phyloP scores from a whole-genome alignment of 2,329 filamentous ascomycete species.

The Colletotrichum sansevieriae region DNA sequence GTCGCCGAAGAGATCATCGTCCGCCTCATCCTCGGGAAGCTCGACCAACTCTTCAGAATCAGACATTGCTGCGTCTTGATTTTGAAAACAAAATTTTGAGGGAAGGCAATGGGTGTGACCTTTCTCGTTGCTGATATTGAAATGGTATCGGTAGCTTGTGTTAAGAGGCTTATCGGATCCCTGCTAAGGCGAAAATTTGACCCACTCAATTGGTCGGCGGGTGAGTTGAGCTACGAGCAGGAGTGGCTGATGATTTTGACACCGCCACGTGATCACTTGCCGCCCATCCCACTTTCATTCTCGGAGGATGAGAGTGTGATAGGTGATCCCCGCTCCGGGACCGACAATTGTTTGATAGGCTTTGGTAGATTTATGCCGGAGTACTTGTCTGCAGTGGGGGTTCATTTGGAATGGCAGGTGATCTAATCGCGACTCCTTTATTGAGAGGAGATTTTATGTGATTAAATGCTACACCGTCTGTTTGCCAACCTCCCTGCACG shows the following conservation, averaged over 20 bases:
- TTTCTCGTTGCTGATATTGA: constrained; percentile 1
- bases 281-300: not conserved
- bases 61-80: constrained; percentile 57
- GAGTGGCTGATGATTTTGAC: constrained; percentile 11
- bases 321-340: not conserved
- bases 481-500: constrained; percentile 21
- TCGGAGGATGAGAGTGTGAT: constrained; percentile 24
- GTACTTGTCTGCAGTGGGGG: constrained; percentile 1
- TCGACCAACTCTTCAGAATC: constrained; percentile 68
- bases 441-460: constrained; percentile 10
- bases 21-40: constrained; percentile 64
- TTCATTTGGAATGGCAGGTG: not conserved
- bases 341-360: not conserved
- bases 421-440: not conserved
- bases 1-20: constrained; percentile 74
- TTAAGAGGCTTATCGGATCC: constrained; percentile 33
- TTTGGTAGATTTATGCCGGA: constrained; percentile 3
- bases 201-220: constrained; percentile 22
- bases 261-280: constrained; percentile 27
- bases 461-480: constrained; percentile 9
- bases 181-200: constrained; percentile 21
- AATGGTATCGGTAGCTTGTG: constrained; percentile 14
- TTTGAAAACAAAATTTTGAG: not conserved
- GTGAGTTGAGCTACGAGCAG: not conserved
- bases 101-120: not conserved